Base-by-base conservation (phyloP, 2,329 filamentous ascomycete species). In the Pseudopyrenochaeta lycopersici region DNA sequence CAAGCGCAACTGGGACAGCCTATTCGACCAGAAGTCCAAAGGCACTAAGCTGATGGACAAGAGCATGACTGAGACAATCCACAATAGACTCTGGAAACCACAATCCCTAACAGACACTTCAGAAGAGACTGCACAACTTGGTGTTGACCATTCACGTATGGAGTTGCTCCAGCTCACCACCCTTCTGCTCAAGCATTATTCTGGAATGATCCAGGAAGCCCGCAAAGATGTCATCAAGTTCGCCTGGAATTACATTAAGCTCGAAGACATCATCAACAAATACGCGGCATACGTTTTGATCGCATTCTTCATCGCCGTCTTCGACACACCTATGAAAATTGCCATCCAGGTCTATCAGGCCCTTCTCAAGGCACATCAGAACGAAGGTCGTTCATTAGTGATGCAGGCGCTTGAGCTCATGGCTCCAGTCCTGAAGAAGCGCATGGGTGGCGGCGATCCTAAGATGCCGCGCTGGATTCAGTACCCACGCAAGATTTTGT, bases 241-340 rank as follows among this genome's bases (percentile, higher is more conserved):
- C 76, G 93, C 92, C 2, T 99, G 95, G 95, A 97, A 93, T 15
- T 98, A 97, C 72, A 99, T 99, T 67, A 71, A 72, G 58, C 85
- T 99, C n/a, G 96, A 99, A 70, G 95, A 99, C 75, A 91, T 97
- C 52, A 97, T 99, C 80, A 99, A 98, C 81, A 99, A 99, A 76
- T 95, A 98, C 74, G 95, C 94, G 0, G 93, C 95, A 2, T 99
- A 99, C 68, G 94, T 97, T 4, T 87, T 99, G 5, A 96, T 99
- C 56, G 92, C 91, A 2, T 99, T 97, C 76, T 99, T 99, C 79
- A 97, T 99, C 66, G 91, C 92, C 0, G 90, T 96, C 60, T 99
- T 96, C 71, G 96, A 99, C 66, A 98, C 95, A 0, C 96, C 95
- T 0, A 85, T 91, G 11, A 99, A 98, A 83, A 98, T 99, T 50